Base-by-base conservation (phyloP, 768 basidiomycete species). In the Trametes maxima region DNA sequence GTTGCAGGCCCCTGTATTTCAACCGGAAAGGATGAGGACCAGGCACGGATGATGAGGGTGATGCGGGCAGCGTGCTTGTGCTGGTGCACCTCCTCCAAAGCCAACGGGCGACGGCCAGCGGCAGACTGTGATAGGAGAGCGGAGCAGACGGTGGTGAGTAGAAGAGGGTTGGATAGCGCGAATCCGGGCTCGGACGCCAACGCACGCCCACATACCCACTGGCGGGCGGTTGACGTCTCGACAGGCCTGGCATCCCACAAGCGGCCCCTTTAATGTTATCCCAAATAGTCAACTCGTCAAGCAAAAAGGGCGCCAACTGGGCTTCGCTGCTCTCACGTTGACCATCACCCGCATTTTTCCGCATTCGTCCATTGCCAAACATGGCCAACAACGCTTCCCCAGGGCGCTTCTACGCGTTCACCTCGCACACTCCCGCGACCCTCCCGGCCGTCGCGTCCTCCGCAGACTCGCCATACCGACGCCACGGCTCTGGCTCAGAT, bases 401-500 rank as follows among this genome's bases (percentile, higher is more conserved):
- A 56, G 60, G 63, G 66, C 66, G 66, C 66, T 59, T 64, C 60
- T 60, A 59, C 53, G 48, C 59, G 50, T 62, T 64, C 66, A 51
- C 60, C 57, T 45, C 54, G 11, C 14, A 53, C 60, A 42, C 48
- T 57, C 33, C 57, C 48, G 45, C 66, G 8, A 54, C 60, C 28
- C 55, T 65, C 60, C 63, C 55, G 57, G 28, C 60, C 57, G 48
- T 53, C 53, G 55, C 54, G 57, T 33, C 47, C 43, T 39, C 63
- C 40, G 54, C 59, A 47, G 52, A 45, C 49, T 57, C 54, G 33
- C 54, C 39, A 42, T 52, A 44, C 47, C 57, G 54, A 44, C 59
- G 46, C 47, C 47, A 63, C 21, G 56, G 60, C 42, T 65, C 66
- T 51, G 63, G 57, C 43, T 62, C 63, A 43, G 63, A 60, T 50